Conservation (phyloP, 352 stramenopile genomes). For the Thraustotheca clavata region DNA sequence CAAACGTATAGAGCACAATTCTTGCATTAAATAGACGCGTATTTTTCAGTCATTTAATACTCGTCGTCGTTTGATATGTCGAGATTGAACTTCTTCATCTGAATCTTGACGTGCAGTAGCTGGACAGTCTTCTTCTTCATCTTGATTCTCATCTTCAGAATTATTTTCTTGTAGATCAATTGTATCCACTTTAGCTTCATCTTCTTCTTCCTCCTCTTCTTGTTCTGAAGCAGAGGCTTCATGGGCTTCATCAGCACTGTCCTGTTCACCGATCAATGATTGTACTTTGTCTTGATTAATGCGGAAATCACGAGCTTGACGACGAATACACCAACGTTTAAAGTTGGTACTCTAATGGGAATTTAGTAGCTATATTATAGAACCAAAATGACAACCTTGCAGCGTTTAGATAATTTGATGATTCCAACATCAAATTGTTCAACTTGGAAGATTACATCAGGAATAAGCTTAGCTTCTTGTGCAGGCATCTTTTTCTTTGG, state of each 20-base stretch:
- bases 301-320: slow-evolving; percentile 42
- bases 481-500: slow-evolving; percentile 19
- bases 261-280: slow-evolving; percentile 12
- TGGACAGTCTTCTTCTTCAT: slow-evolving; percentile 17
- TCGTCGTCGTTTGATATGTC: slow-evolving; percentile 16
- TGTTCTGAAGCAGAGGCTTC: neutral
- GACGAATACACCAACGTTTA: slow-evolving; percentile 38
- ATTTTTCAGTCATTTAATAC: neutral
- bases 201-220: neutral
- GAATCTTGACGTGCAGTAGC: neutral
- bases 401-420: slow-evolving; percentile 58
- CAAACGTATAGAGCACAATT: too few relatives aligned
- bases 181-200: neutral
- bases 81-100: slow-evolving; percentile 2
- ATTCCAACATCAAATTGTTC: slow-evolving; percentile 58
- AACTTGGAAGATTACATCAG: slow-evolving; percentile 54
- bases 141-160: neutral
- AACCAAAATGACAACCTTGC: slow-evolving; percentile 28
- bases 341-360: slow-evolving; percentile 34
- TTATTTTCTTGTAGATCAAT: neutral
- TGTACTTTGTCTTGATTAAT: slow-evolving; percentile 31
- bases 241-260: slow-evolving; percentile 23
- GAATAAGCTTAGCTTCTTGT: slow-evolving; percentile 46
- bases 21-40: too few relatives aligned
- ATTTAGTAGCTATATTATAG: neutral